A percentile compares a stretch with the other conserved stretches of the same genome.
Conservation (phyloP, 352 stramenopile species). For the Phytophthora niederhauseri region DNA sequence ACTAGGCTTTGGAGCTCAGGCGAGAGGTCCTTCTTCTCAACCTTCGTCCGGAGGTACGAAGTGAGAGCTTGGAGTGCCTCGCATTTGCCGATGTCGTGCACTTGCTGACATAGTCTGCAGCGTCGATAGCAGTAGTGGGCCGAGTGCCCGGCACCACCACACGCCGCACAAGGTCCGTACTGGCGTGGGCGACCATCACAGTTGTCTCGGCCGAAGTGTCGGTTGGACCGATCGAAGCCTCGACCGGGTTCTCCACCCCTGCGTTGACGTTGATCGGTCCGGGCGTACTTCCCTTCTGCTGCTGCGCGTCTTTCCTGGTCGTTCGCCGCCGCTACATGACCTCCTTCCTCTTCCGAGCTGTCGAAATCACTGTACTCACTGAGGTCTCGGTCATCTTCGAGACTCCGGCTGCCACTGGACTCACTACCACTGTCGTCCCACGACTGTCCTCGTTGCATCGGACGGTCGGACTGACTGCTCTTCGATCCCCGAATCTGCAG, state of each 20-base stretch:
- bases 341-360: neutral
- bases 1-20: neutral
- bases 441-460: too few relatives aligned
- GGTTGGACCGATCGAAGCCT: neutral
- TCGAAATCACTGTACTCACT: too few relatives aligned
- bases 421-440: too few relatives aligned
- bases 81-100: neutral
- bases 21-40: too few relatives aligned
- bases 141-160: neutral
- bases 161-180: constrained; percentile 4
- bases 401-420: too few relatives aligned
- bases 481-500: too few relatives aligned
- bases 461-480: too few relatives aligned
- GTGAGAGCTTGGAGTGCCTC: too few relatives aligned
- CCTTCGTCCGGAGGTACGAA: too few relatives aligned
- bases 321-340: neutral
- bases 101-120: neutral
- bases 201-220: neutral
- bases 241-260: neutral
- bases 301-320: neutral
- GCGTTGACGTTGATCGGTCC: neutral
- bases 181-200: neutral
- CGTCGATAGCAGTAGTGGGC: neutral
- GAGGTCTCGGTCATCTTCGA: too few relatives aligned
- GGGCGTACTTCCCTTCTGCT: neutral